Evolutionary conservation across 2,329 filamentous ascomycete genomes (phyloP).

Genomic region (Amylocarpus encephaloides): DNA sequence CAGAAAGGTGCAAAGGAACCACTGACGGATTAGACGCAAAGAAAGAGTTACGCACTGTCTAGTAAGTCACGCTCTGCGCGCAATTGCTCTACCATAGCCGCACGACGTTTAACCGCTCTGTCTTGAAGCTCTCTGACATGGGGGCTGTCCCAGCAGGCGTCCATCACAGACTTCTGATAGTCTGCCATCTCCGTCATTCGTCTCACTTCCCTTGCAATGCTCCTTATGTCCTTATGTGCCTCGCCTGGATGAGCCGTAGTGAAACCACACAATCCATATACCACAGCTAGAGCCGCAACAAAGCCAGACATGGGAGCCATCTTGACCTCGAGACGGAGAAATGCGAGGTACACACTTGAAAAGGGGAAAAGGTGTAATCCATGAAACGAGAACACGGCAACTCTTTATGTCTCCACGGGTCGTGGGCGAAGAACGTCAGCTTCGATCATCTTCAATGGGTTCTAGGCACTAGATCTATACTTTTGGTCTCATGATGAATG

Average conservation of each 20-base stretch:
- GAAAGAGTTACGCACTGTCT: not conserved
- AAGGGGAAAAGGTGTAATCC: not conserved
- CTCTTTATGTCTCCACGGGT: not conserved
- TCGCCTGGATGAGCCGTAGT: constrained; percentile 6
- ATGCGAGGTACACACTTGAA: not conserved
- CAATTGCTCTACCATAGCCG: constrained; percentile 1
- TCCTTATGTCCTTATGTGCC: not conserved
- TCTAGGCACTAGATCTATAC: not conserved
- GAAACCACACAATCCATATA: constrained; percentile 6
- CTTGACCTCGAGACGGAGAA: not conserved
- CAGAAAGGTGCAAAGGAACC: too few species aligned
- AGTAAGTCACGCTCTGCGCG: constrained; percentile 4
- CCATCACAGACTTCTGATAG: constrained; percentile 6
- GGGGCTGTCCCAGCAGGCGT: constrained; percentile 4
- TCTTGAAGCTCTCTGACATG: constrained; percentile 6
- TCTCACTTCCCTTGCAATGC: constrained; percentile 5
- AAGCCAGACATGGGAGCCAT: constrained; percentile 7
- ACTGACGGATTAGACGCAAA: too few species aligned
- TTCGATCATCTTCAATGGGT: not conserved
- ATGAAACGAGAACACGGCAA: not conserved
- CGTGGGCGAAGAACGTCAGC: not conserved
- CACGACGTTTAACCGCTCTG: constrained; percentile 5
- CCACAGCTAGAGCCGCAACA: constrained; percentile 3
- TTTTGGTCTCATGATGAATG: constrained; percentile 7
- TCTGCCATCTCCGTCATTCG: constrained; percentile 7